Evolutionary conservation across 257 asterid species (phyloP).

Genomic region (Cynanchum wilfordii): DNA sequence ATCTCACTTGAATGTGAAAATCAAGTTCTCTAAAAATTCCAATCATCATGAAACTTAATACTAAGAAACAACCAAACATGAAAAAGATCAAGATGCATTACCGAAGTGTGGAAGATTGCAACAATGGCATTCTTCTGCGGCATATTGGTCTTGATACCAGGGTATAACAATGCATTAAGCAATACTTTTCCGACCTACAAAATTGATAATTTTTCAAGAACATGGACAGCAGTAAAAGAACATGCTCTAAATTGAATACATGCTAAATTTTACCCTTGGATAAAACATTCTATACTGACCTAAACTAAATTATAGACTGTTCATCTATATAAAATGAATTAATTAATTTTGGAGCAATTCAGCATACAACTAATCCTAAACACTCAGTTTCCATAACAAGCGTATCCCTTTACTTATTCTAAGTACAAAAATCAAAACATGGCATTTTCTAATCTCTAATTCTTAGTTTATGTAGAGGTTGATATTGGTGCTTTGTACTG

Average conservation of each 20-base stretch:
- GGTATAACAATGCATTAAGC: conserved; percentile 80
- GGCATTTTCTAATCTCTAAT: background rate
- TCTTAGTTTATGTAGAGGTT: background rate
- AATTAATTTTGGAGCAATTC: background rate
- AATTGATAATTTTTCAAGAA: background rate
- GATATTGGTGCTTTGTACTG: background rate
- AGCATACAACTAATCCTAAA: background rate
- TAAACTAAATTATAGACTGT: background rate
- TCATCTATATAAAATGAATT: background rate
- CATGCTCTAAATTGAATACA: background rate
- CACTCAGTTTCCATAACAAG: background rate
- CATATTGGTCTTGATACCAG: conserved; percentile 76
- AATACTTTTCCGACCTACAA: conserved; percentile 70
- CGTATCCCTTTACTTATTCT: background rate
- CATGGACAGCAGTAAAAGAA: background rate
- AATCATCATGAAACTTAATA: background rate
- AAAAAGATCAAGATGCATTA: conserved; percentile 16
- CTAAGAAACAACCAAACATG: background rate
- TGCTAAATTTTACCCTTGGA: background rate
- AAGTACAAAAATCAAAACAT: background rate
- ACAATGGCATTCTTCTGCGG: conserved; percentile 67
- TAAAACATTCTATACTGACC: background rate
- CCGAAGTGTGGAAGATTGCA: conserved; percentile 71
- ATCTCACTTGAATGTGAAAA: background rate
- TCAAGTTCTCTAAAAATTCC: background rate